A percentile compares a stretch with the other conserved stretches of the same genome.
Evolutionary conservation across 2,329 filamentous ascomycete species (phyloP).

Genomic region (Falciphora oryzae): DNA sequence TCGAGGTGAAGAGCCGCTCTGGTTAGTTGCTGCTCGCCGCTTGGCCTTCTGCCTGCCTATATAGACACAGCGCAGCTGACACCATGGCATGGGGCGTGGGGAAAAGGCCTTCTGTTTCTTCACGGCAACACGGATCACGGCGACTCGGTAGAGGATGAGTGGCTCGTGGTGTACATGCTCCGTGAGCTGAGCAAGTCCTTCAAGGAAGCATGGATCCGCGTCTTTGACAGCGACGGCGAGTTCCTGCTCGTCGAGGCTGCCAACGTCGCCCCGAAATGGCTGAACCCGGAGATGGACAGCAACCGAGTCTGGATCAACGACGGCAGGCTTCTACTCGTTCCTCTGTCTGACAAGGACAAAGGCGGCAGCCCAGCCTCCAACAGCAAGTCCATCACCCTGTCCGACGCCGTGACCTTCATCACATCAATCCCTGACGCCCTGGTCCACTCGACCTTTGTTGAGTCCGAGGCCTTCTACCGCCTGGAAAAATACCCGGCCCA

Average conservation of each 20-base stretch:
- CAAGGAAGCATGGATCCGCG: constrained; percentile 70
- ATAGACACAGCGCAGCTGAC: background rate
- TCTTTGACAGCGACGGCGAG: constrained; percentile 86
- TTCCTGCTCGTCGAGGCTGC: constrained; percentile 94
- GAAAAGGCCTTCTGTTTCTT: constrained; percentile 52
- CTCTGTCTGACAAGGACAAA: constrained; percentile 26
- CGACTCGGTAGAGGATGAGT: constrained; percentile 95
- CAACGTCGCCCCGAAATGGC: constrained; percentile 78
- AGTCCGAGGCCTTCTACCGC: constrained; percentile 87
- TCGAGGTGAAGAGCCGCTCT: constrained; percentile 55
- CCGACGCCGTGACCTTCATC: constrained; percentile 60
- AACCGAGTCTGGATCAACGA: constrained; percentile 86
- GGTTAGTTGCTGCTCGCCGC: constrained; percentile 35
- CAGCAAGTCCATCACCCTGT: constrained; percentile 50
- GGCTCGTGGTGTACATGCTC: constrained; percentile 88
- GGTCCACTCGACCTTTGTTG: constrained; percentile 66
- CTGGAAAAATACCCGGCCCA: constrained; percentile 76
- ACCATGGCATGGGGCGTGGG: background rate
- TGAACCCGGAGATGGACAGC: constrained; percentile 83
- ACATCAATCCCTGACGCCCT: constrained; percentile 49
- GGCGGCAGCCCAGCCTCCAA: constrained; percentile 18
- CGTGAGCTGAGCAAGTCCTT: constrained; percentile 72
- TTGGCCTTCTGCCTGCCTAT: too few species aligned
- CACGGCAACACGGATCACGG: constrained; percentile 80
- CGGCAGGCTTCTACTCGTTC: constrained; percentile 69